Percentiles rank a stretch among this genome's conserved stretches.
Evolutionary conservation across 805 yeast genomes (phyloP).

Genomic region (Saccharomycopsis amapae): DNA sequence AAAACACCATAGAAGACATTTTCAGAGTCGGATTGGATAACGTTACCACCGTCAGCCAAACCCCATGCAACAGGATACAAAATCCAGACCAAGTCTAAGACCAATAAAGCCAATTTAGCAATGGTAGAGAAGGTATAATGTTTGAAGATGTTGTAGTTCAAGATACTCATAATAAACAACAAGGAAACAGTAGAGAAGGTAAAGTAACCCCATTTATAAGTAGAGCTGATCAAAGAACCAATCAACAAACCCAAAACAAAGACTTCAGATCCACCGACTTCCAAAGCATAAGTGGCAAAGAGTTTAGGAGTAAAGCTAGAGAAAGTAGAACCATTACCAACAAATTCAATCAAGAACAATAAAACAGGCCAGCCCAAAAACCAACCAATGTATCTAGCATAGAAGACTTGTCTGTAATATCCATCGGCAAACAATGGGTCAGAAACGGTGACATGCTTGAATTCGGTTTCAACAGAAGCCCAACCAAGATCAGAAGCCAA

Average conservation of each 20-base stretch:
- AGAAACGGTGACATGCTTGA: slow-evolving; percentile 37
- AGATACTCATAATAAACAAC: slow-evolving; percentile 31
- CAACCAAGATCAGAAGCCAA: slow-evolving; percentile 54
- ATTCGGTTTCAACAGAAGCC: slow-evolving; percentile 40
- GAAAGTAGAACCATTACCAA: slow-evolving; percentile 27
- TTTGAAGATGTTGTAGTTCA: slow-evolving; percentile 14
- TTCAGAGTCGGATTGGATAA: slow-evolving; percentile 50
- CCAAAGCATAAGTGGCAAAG: slow-evolving; percentile 34
- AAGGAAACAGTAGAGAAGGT: slow-evolving; percentile 43
- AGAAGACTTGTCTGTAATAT: slow-evolving; percentile 46
- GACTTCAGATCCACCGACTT: slow-evolving; percentile 38
- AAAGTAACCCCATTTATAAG: slow-evolving; percentile 67
- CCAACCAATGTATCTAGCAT: slow-evolving; percentile 51
- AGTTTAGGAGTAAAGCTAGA: slow-evolving; percentile 29
- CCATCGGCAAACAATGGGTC: slow-evolving; percentile 25
- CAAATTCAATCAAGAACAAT: slow-evolving; percentile 29
- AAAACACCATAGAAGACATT: slow-evolving; percentile 53
- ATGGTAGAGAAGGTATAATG: slow-evolving; percentile 21
- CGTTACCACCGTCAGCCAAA: slow-evolving; percentile 57
- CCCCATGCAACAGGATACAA: slow-evolving; percentile 48
- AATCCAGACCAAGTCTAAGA: slow-evolving; percentile 37
- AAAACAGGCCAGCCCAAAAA: slow-evolving; percentile 46
- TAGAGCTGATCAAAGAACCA: slow-evolving; percentile 46
- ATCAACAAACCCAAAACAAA: slow-evolving; percentile 49
- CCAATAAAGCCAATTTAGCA: slow-evolving; percentile 25